phyloP scores from a whole-genome alignment of 2,329 filamentous ascomycete species.

The Scorias spongiosa region DNA sequence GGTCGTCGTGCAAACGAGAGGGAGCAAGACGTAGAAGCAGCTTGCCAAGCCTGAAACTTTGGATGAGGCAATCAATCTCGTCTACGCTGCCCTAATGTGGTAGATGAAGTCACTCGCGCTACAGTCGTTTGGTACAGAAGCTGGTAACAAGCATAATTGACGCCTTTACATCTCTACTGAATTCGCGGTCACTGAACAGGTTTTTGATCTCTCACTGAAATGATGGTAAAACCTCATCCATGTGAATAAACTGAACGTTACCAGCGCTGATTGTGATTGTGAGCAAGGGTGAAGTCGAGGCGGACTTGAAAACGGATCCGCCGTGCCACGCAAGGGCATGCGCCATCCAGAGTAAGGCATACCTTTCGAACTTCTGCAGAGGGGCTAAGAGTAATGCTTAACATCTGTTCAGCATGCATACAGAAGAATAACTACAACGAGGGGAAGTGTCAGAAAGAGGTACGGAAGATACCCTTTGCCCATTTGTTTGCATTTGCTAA shows the following conservation, averaged over 20 bases:
- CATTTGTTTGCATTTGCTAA: slow-evolving; percentile 3
- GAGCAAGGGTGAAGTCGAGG: slow-evolving; percentile 32
- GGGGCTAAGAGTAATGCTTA: no score
- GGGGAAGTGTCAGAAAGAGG: slow-evolving; percentile 55
- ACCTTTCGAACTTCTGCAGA: no score
- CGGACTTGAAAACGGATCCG: slow-evolving; percentile 58
- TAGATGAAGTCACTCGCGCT: neutral
- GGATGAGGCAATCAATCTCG: neutral
- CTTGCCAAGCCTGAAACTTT: neutral
- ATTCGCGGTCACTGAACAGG: no score
- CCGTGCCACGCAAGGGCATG: slow-evolving; percentile 81
- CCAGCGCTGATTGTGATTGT: neutral
- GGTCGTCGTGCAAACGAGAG: neutral
- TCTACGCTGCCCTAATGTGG: neutral
- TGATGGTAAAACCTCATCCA: no score
- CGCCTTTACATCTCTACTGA: no score
- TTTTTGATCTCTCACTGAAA: no score
- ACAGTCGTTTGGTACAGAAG: neutral
- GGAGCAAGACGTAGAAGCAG: neutral
- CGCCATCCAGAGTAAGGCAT: slow-evolving; percentile 63
- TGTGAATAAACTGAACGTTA: neutral
- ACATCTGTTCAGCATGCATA: slow-evolving; percentile 51
- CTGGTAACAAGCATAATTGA: no score
- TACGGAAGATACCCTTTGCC: slow-evolving; percentile 8
- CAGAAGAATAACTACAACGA: slow-evolving; percentile 75